A percentile compares a stretch with the other conserved stretches of the same genome.
Evolutionary conservation across 345 rosid species (phyloP).

Genomic region (Euphorbia pulcherrima): DNA sequence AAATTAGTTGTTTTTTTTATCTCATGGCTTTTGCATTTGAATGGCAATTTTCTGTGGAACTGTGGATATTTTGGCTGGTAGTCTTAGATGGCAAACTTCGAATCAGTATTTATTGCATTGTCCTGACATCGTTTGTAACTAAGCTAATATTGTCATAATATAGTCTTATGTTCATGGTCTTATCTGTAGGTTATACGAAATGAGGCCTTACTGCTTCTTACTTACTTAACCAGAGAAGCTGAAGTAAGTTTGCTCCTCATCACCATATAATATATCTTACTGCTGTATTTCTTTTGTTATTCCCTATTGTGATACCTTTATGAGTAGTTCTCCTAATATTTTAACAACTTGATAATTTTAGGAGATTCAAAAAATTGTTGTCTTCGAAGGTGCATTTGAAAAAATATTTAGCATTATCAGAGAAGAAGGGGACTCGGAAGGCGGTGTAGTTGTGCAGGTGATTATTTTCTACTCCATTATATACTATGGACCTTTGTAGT

Average conservation of each 20-base stretch:
- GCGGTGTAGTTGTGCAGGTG: slow-evolving; percentile 99
- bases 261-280: neutral
- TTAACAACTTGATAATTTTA: slow-evolving; percentile 27
- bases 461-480: neutral
- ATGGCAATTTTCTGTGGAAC: neutral
- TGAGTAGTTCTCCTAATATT: slow-evolving; percentile 17
- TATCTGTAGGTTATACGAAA: slow-evolving; percentile 76
- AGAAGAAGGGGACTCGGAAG: slow-evolving; percentile 97
- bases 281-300: neutral
- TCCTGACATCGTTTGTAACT: neutral
- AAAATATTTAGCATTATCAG: slow-evolving; percentile 84
- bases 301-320: slow-evolving; percentile 1
- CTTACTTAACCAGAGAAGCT: slow-evolving; percentile 92
- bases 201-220: slow-evolving; percentile 92
- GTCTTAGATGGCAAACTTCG: neutral
- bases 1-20: neutral
- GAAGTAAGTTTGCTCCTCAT: slow-evolving; percentile 47
- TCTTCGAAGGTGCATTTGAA: slow-evolving; percentile 97
- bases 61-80: neutral
- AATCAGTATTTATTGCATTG: neutral
- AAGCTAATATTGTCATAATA: neutral
- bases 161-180: slow-evolving; percentile 22
- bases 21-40: slow-evolving; percentile 6
- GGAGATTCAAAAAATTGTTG: slow-evolving; percentile 98
- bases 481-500: neutral